Evolutionary conservation across 345 rosid species (phyloP).

Genomic region (Rhodomyrtus tomentosa): DNA sequence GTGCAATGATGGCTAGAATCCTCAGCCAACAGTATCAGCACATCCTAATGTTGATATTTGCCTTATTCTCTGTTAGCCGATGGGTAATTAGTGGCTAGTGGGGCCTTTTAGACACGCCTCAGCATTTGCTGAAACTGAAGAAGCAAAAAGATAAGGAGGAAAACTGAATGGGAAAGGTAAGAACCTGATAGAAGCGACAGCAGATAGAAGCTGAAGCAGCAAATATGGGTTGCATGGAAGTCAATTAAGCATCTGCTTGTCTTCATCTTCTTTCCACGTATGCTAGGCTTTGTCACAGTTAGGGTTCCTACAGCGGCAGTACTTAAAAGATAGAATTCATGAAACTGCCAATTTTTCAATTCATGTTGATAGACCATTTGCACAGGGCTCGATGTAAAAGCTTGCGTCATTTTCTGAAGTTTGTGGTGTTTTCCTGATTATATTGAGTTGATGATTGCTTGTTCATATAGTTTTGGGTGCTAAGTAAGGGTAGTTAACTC

Average conservation of each 20-base stretch:
- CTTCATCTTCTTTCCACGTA: not conserved
- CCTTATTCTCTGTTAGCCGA: not conserved
- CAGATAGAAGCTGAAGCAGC: not conserved
- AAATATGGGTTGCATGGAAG: not conserved
- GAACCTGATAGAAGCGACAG: not conserved
- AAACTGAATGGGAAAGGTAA: not conserved
- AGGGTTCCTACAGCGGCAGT: not conserved
- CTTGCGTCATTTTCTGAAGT: not conserved
- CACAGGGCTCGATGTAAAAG: not conserved
- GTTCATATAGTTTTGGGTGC: not conserved
- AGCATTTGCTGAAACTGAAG: not conserved
- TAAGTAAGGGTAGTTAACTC: not conserved
- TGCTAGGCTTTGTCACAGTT: not conserved
- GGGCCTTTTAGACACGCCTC: not conserved
- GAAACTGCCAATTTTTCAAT: not conserved
- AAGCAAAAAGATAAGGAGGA: not conserved
- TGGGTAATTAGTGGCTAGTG: not conserved
- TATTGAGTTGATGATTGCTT: not conserved
- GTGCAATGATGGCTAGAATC: not conserved
- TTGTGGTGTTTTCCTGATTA: not conserved
- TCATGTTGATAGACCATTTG: not conserved
- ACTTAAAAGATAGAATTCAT: not conserved
- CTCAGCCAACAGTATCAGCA: not conserved
- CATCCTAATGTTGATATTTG: not conserved
- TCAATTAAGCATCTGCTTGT: not conserved